Evolutionary conservation across 2,329 filamentous ascomycete species (phyloP), one percentile per base, ranked within the genome.

Genomic region (Neonectria magnoliae): DNA sequence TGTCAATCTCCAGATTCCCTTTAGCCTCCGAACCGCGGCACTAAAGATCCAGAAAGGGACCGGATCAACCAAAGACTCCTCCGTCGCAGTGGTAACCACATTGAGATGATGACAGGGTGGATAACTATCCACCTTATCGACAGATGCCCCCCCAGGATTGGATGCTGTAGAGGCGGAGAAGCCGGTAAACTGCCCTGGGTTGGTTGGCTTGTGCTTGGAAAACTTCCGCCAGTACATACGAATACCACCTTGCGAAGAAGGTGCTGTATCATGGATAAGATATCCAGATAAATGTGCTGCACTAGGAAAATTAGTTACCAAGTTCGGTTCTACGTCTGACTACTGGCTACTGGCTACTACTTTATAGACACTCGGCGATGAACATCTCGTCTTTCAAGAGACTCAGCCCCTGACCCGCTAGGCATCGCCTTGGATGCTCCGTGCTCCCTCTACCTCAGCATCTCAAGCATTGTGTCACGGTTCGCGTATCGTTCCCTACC

Each of bases 401-500:
- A 31, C 25, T 31, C 16, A 13, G 14, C 14, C 6, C 33, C 33
- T 36, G 14, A 13, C 6, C 6, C 14, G 5, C 5, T 16, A 36
- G 16, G 33, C 33, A 36, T 36, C 33, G 13, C 6, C 33, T 36
- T 18, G 4, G 45, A 8, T 50, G 14, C 25, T 50, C 8, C 25
- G 45, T 18, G 25, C 45, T 11, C 45, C 45, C 5, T 10, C 13
- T 16, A 9, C 16, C 36, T 38, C 14, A 7, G 8, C 36, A n/a
- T 38, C 14, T 38, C 25, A 18, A 27, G 45, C 48, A 55, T 47
- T 14, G 54, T 50, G 41, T 29, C 44, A 7, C 18, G 57, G 52
- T 60, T 67, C 51, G 70, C 62, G 53, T 66, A 64, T 62, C 60
- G 57, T 63, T 63, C 20, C 5, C 42, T 31, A 51, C 25, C 70